phyloP scores from a whole-genome alignment of 371 early-diverging fungal genomes.

The Mortierella sp. region DNA sequence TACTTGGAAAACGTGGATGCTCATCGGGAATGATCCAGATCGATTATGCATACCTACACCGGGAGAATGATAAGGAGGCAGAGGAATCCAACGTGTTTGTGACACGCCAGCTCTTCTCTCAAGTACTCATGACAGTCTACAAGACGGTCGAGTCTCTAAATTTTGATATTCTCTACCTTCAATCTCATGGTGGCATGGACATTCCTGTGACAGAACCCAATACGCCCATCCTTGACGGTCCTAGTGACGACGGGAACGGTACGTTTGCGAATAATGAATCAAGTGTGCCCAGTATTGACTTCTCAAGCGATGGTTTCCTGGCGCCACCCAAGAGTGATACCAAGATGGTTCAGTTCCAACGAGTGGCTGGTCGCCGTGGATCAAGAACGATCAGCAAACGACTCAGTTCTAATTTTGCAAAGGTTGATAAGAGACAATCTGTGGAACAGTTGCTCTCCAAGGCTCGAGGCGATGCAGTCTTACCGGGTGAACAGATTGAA shows the following conservation, averaged over 20 bases:
- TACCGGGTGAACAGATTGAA: constrained; percentile 51
- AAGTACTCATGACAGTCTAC: constrained; percentile 80
- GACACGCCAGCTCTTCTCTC: constrained; percentile 77
- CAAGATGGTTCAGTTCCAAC: constrained; percentile 21
- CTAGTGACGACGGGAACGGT: constrained; percentile 14
- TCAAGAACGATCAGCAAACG: constrained; percentile 55
- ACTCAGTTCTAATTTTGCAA: constrained; percentile 45
- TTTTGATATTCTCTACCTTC: constrained; percentile 74
- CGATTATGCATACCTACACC: constrained; percentile 76
- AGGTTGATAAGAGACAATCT: constrained; percentile 50
- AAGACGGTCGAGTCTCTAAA: constrained; percentile 73
- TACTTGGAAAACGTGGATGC: constrained; percentile 84
- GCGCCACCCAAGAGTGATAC: constrained; percentile 31
- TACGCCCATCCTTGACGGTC: constrained; percentile 19
- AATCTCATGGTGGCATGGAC: constrained; percentile 57
- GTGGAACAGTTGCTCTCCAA: constrained; percentile 52
- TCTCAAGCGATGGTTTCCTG: constrained; percentile 51
- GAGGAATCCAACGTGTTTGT: constrained; percentile 63
- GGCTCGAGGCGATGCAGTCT: constrained; percentile 39
- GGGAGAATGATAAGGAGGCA: constrained; percentile 29
- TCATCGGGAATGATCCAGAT: constrained; percentile 80
- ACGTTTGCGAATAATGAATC: constrained; percentile 3
- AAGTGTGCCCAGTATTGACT: constrained; percentile 39
- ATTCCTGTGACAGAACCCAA: constrained; percentile 41
- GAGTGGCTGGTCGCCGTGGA: constrained; percentile 37